These are phyloP conservation scores for Penicillium daleae DNA, from an alignment of 495 filamentous ascomycete genomes.

Conservation along the genomic window DNA sequence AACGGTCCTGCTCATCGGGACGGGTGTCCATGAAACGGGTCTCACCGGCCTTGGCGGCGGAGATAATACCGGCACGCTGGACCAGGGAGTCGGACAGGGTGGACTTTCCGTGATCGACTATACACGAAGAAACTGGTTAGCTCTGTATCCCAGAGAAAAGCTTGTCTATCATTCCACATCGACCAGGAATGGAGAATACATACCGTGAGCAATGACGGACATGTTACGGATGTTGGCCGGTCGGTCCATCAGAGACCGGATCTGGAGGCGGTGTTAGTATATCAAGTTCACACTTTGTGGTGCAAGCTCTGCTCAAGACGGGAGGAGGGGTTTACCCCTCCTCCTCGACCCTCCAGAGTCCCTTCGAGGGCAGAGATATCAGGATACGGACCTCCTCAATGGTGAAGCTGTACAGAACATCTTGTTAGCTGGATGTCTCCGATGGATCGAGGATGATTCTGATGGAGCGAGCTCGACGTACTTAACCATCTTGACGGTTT, in stretches of 20 bases:
- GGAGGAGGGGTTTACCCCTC: neutral
- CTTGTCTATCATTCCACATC: neutral
- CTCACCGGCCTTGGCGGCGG: conserved; percentile 94
- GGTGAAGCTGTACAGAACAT: conserved; percentile 77
- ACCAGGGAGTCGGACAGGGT: conserved; percentile 98
- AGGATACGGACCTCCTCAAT: conserved; percentile 77
- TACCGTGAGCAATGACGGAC: conserved; percentile 99
- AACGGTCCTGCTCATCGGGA: conserved; percentile 96
- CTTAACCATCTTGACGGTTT: conserved; percentile 99
- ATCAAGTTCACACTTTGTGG: neutral
- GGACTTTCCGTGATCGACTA: conserved; percentile 99
- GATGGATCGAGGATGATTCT: neutral
- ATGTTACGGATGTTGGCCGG: conserved; percentile 98
- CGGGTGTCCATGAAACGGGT: conserved; percentile 96
- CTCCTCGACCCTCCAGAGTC: neutral
- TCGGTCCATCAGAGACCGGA: conserved; percentile 96
- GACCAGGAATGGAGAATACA: conserved; percentile 23
- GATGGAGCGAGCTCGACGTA: conserved; percentile 61
- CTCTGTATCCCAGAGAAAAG: neutral
- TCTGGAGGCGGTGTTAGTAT: conserved; percentile 46
- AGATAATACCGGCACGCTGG: conserved; percentile 99
- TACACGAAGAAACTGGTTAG: conserved; percentile 15
- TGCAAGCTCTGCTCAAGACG: neutral
- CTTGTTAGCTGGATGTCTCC: conserved; percentile 30
- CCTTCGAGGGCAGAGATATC: neutral